Evolutionary conservation across 2,329 filamentous ascomycete species (phyloP), one percentile per base, ranked within the genome.

Genomic region (Epichloe glyceriae): DNA sequence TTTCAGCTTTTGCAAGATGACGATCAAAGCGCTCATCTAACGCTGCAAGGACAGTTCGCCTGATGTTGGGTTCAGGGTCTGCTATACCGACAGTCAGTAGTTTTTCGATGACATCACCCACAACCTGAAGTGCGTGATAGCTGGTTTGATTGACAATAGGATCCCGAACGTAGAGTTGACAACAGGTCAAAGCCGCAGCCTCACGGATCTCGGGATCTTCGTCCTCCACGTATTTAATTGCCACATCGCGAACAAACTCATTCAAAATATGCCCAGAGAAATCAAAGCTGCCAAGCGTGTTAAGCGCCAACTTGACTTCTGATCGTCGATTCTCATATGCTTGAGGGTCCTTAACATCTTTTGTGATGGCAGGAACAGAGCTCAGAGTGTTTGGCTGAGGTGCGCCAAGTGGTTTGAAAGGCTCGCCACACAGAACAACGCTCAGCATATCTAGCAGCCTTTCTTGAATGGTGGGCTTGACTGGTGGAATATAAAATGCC

Each of bases 71-170:
- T 58, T 96, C 88, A 2, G 85, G 83, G 62, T 99, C 93, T 14
- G 91, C 93, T 30, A 98, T 88, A 47, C 89, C 91, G 39, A 97
- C 90, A 0, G 91, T 96, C 54, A 98, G 74, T 1, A 99, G 79
- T 63, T 93, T 96, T 68, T 97, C 90, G 52, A 99, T 95, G 34
- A 99, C 93, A 64, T 98, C 93, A 50, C 91, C 88, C 44, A 99
- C 94, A 30, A 98, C 93, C 64, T 96, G 89, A 40, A 97, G 87
- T 0, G 93, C 91, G 65, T 98, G 93, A 57, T 91, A 88, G 64
- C 93, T 97, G 6, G 91, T 96, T 69, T 99, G 93, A 60, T 95
- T 93, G 61, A 98, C 89, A 57, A 98, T 97, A 0, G 93, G 93
- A 64, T 99, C 94, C 59, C 88, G 84, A 44, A 97, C 87, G 62